Evolutionary conservation across 805 yeast species (phyloP), one percentile per base, ranked within the genome.

Genomic region (Candida germanica): DNA sequence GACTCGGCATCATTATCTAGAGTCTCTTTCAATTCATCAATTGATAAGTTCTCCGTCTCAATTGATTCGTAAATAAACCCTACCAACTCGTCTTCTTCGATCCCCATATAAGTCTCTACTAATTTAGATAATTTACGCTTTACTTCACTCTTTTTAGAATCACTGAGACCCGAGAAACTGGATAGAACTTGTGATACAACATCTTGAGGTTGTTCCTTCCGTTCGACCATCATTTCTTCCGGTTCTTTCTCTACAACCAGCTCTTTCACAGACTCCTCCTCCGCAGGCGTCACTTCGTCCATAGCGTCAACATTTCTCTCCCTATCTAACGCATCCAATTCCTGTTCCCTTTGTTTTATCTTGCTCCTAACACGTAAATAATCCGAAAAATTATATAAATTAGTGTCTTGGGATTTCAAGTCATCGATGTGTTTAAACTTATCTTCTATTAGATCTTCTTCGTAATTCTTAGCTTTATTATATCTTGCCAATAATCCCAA

Each of bases 81-180:
- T 10, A 67, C 56, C 42, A 79, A 59, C 28, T 73, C 69, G 10
- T 71, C 76, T 42, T 78, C 85, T 33, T 60, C 57, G 29, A 74
- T 59, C 1, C 83, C 84, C 31, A 79, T 51, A 38, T 64, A 72
- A 38, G 76, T 79, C 36, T 69, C 77, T 21, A 79, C 54, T 31
- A 73, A 58, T 3, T 51, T 53, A n/a, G 58, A 63, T 14, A 77
- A 56, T 40, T 66, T 67, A 0, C 48, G 46, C 21, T 58, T 58
- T 16, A 75, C 44, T 6, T 47, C 20, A 0, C 39, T 49, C 17
- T 62, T 39, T 3, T 30, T 19, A 26, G 2, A 38, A 44, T 27
- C 28, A 10, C 28, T 15, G 5, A 33, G 22, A 9, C 13, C 13
- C 8, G 34, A 8, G 7, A 36, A 17, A 24, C 30, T 28, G 6